Evolutionary conservation across 164 flowering plant genomes (phyloP).

Genomic region (Stephania japonica): DNA sequence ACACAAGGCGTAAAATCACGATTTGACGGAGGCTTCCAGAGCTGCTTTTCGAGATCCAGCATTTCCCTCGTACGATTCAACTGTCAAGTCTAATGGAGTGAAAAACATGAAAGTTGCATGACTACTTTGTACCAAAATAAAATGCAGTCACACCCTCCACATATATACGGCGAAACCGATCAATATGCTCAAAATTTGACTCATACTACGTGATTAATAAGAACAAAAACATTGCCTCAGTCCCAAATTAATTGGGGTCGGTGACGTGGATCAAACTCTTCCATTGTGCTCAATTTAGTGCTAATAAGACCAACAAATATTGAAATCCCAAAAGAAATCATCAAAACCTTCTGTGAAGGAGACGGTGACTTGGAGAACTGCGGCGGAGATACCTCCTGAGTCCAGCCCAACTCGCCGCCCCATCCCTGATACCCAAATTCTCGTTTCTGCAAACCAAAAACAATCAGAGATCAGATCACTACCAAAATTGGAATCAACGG

Average conservation of each 20-base stretch:
- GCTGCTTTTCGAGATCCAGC: conserved; percentile 48
- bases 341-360: conserved; percentile 53
- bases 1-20: conserved; percentile 67
- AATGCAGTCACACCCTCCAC: background rate
- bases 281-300: background rate
- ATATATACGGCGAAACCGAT: background rate
- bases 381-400: conserved; percentile 31
- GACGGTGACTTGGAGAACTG: conserved; percentile 43
- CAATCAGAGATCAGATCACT: conserved; percentile 21
- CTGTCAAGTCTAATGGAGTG: conserved; percentile 95
- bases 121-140: conserved; percentile 29
- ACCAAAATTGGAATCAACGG: background rate
- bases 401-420: conserved; percentile 34
- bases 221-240: no score
- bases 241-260: no score
- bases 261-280: background rate
- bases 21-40: conserved; percentile 86
- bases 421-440: conserved; percentile 34
- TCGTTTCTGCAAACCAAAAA: conserved; percentile 34
- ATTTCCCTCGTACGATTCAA: conserved; percentile 44
- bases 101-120: conserved; percentile 72
- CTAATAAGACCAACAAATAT: background rate
- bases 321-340: conserved; percentile 7
- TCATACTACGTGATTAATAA: background rate
- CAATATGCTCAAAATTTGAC: background rate